Percentiles rank a stretch among this genome's conserved stretches.
These are phyloP conservation scores for Tylopilus sp. DNA, from an alignment of 1,284 basidiomycete species.

Conservation along the genomic window DNA sequence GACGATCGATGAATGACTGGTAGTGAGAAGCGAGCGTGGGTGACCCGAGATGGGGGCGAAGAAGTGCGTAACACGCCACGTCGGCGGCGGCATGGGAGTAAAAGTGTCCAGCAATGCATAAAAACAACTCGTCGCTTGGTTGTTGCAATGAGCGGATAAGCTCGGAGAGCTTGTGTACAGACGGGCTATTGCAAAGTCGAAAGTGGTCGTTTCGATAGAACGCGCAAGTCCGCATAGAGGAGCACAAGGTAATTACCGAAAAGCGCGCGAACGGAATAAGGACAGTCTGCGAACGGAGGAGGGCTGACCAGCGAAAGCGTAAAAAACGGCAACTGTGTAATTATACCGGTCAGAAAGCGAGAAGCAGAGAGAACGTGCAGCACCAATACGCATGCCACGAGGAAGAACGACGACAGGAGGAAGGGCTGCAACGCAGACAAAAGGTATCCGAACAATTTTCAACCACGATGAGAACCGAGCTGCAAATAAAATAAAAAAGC, in stretches of 20 bases:
- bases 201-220: constrained; percentile 15
- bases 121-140: constrained; percentile 16
- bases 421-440: constrained; percentile 22
- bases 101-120: constrained; percentile 26
- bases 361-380: constrained; percentile 28
- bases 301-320: constrained; percentile 15
- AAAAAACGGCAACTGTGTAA: constrained; percentile 29
- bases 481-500: constrained; percentile 32
- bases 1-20: constrained; percentile 10
- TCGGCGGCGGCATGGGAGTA: constrained; percentile 14
- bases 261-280: constrained; percentile 25
- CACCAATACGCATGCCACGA: constrained; percentile 29
- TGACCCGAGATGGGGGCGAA: constrained; percentile 4
- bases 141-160: constrained; percentile 28
- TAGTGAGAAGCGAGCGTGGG: constrained; percentile 23
- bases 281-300: constrained; percentile 26
- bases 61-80: constrained; percentile 12
- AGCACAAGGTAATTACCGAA: constrained; percentile 33
- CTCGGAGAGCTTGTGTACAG: constrained; percentile 16
- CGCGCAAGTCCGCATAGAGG: constrained; percentile 21
- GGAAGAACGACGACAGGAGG: constrained; percentile 30
- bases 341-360: constrained; percentile 30
- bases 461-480: constrained; percentile 32
- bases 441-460: constrained; percentile 35
- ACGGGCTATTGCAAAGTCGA: constrained; percentile 21